These are phyloP conservation scores for Scheffersomyces illinoinensis DNA, from an alignment of 1,139 yeast species.

Conservation along the genomic window DNA sequence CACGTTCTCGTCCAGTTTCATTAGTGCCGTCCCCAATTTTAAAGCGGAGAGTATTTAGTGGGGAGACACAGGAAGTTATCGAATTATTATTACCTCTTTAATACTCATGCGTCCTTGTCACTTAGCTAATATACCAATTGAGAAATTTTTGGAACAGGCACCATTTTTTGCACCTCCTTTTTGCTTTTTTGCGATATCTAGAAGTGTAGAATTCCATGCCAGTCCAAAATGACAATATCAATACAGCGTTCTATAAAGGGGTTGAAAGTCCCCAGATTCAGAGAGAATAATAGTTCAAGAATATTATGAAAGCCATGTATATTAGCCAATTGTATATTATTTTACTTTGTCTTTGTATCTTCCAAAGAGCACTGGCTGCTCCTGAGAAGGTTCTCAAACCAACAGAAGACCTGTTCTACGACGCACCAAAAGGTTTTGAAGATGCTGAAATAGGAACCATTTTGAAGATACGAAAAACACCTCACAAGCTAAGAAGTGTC, in stretches of 20 bases:
- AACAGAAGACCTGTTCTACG: conserved; percentile 28
- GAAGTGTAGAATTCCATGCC: background rate
- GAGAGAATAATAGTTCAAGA: background rate
- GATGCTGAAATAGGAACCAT: conserved; percentile 24
- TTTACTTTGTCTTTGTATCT: background rate
- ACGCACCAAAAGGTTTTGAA: conserved; percentile 27
- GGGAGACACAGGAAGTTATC: background rate
- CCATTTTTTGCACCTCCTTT: background rate
- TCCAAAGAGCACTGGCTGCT: background rate
- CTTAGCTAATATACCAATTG: background rate
- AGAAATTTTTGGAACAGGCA: background rate
- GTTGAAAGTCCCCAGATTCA: background rate
- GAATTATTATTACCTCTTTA: background rate
- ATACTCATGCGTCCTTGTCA: background rate
- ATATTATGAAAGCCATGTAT: background rate
- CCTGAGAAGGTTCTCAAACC: background rate
- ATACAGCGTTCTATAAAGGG: background rate
- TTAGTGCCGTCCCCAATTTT: background rate
- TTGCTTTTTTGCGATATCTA: background rate
- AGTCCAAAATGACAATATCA: background rate
- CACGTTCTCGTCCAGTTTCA: background rate
- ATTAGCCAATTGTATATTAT: background rate
- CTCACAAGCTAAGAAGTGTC: conserved; percentile 16
- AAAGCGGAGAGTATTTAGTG: background rate
- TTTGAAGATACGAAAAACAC: conserved; percentile 24